Evolutionary conservation across 495 filamentous ascomycete species (phyloP).

Genomic region (Aspergillus olivimuriae): DNA sequence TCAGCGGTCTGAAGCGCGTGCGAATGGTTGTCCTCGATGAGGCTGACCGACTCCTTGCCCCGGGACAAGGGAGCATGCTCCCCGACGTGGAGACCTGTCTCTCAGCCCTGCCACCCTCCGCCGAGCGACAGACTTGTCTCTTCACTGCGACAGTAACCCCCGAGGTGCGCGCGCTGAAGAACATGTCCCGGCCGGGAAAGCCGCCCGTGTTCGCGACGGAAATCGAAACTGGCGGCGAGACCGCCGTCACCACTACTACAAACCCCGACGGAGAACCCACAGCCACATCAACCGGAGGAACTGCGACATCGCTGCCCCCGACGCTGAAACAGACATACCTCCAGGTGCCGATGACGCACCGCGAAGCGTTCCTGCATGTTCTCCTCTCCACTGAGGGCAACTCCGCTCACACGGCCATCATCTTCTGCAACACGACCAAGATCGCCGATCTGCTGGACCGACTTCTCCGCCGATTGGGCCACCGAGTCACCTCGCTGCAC

Average conservation of each 20-base stretch:
- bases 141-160: constrained; percentile 94
- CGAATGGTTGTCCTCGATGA: constrained; percentile 92
- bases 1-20: constrained; percentile 67
- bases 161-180: constrained; percentile 81
- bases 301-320: constrained; percentile 50
- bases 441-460: constrained; percentile 87
- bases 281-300: not conserved
- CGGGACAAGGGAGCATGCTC: constrained; percentile 78
- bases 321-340: constrained; percentile 81
- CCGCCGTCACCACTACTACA: constrained; percentile 41
- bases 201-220: constrained; percentile 84
- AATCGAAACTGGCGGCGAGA: constrained; percentile 61
- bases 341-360: constrained; percentile 78
- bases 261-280: no score
- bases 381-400: constrained; percentile 78
- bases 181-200: constrained; percentile 59
- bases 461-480: constrained; percentile 72
- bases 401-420: constrained; percentile 65
- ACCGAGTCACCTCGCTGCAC: constrained; percentile 87
- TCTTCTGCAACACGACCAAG: constrained; percentile 90
- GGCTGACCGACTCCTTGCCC: constrained; percentile 81
- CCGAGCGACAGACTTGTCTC: constrained; percentile 79
- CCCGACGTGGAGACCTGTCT: constrained; percentile 87
- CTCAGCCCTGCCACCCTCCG: constrained; percentile 62
- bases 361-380: constrained; percentile 89